These are phyloP conservation scores for Neonectria magnoliae DNA, from an alignment of 2,329 filamentous ascomycete species.

Conservation along the genomic window DNA sequence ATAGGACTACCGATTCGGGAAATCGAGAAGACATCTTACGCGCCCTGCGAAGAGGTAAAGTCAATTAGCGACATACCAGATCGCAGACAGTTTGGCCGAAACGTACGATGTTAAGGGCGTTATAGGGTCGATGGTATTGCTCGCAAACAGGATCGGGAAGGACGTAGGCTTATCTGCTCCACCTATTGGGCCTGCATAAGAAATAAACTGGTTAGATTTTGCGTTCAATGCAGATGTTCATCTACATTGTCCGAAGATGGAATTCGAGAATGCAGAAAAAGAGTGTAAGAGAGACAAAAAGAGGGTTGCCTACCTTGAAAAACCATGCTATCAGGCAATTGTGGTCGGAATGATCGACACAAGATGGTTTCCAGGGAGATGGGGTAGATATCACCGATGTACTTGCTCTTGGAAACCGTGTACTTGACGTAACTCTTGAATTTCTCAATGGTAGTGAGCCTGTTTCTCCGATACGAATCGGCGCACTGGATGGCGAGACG, in stretches of 20 bases:
- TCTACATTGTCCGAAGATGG: background rate
- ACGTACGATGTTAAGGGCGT: constrained; percentile 49
- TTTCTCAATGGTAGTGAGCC: constrained; percentile 35
- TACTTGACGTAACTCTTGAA: constrained; percentile 40
- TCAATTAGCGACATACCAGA: constrained; percentile 20
- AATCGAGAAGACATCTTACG: constrained; percentile 43
- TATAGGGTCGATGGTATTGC: constrained; percentile 52
- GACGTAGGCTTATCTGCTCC: constrained; percentile 38
- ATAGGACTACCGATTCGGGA: constrained; percentile 43
- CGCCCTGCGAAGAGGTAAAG: constrained; percentile 35
- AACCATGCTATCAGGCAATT: constrained; percentile 45
- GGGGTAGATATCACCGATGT: constrained; percentile 44
- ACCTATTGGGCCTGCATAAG: constrained; percentile 33
- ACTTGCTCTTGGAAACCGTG: constrained; percentile 43
- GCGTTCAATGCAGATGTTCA: background rate
- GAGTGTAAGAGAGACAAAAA: constrained; percentile 1
- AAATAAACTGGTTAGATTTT: constrained; percentile 10
- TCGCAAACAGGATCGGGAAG: constrained; percentile 52
- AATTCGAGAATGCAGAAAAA: background rate
- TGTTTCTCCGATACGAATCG: constrained; percentile 45
- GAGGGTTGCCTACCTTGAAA: constrained; percentile 33
- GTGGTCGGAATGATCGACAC: constrained; percentile 38
- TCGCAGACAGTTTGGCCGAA: constrained; percentile 1
- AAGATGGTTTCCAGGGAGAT: constrained; percentile 40
- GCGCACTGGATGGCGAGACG: constrained; percentile 40